Evolutionary conservation across 1,284 basidiomycete genomes (phyloP).

Genomic region (Tilletia setariae): DNA sequence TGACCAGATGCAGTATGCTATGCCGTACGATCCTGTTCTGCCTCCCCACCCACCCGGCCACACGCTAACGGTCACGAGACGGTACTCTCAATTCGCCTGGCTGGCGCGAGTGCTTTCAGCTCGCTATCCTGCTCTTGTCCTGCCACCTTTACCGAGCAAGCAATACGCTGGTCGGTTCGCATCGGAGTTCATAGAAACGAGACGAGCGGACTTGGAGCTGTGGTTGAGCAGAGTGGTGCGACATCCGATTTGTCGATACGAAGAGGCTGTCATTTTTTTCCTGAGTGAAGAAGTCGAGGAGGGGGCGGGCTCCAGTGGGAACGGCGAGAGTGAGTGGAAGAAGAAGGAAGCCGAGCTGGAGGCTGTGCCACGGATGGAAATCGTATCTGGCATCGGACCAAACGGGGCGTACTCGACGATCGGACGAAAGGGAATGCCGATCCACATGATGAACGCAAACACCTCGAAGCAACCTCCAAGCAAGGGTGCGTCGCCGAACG

Average conservation of each 20-base stretch:
- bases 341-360: slow-evolving; percentile 17
- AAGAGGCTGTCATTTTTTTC: slow-evolving; percentile 77
- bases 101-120: slow-evolving; percentile 68
- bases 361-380: slow-evolving; percentile 10
- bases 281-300: slow-evolving; percentile 57
- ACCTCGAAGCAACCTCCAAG: not conserved
- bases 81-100: slow-evolving; percentile 78
- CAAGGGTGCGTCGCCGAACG: not conserved
- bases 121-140: slow-evolving; percentile 69
- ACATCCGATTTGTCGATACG: slow-evolving; percentile 74
- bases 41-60: slow-evolving; percentile 28
- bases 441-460: not conserved
- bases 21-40: slow-evolving; percentile 35
- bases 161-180: slow-evolving; percentile 76
- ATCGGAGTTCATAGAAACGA: slow-evolving; percentile 74
- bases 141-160: slow-evolving; percentile 78
- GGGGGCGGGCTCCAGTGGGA: too few species aligned
- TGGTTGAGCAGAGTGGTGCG: slow-evolving; percentile 69
- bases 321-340: slow-evolving; percentile 32
- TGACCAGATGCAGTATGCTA: slow-evolving; percentile 12
- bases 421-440: not conserved
- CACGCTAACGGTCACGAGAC: slow-evolving; percentile 62
- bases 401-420: slow-evolving; percentile 6
- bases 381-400: slow-evolving; percentile 6
- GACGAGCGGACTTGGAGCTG: slow-evolving; percentile 72